Conservation (phyloP, 2,329 filamentous ascomycete species). For the Chrysoporthe cubensis region DNA sequence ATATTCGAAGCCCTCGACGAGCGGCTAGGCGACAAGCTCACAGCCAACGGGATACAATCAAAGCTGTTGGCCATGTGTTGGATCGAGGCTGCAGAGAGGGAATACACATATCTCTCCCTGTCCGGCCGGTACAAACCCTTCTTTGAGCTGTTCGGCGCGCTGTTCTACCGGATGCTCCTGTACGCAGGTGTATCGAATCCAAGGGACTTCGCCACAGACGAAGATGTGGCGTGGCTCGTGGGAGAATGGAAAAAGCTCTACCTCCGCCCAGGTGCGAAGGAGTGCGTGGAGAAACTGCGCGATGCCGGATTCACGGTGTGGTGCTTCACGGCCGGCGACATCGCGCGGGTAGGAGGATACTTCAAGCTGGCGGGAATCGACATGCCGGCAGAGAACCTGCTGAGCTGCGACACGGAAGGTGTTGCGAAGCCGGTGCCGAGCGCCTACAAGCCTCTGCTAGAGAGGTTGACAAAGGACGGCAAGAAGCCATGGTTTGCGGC, state of each 20-base stretch:
- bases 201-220: conserved; percentile 42
- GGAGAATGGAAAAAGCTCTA: conserved; percentile 39
- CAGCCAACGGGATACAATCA: conserved; percentile 40
- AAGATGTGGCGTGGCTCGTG: conserved; percentile 43
- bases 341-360: conserved; percentile 51
- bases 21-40: conserved; percentile 44
- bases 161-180: conserved; percentile 50
- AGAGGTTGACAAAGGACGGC: conserved; percentile 36
- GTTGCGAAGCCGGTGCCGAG: conserved; percentile 53
- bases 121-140: conserved; percentile 46
- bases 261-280: conserved; percentile 42
- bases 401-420: conserved; percentile 50
- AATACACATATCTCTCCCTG: conserved; percentile 51
- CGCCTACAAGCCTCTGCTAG: conserved; percentile 48
- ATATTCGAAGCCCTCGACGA: conserved; percentile 44
- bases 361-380: conserved; percentile 50
- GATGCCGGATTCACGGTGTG: conserved; percentile 53
- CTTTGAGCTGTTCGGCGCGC: conserved; percentile 41
- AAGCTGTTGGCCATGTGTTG: conserved; percentile 48
- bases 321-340: conserved; percentile 54
- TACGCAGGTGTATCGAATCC: conserved; percentile 46
- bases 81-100: conserved; percentile 49
- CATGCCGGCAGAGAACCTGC: conserved; percentile 51
- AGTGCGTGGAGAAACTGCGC: conserved; percentile 46
- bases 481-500: conserved; percentile 53